phyloP scores from a whole-genome alignment of 1,284 basidiomycete species.

The Lignosus rhinocerotis region DNA sequence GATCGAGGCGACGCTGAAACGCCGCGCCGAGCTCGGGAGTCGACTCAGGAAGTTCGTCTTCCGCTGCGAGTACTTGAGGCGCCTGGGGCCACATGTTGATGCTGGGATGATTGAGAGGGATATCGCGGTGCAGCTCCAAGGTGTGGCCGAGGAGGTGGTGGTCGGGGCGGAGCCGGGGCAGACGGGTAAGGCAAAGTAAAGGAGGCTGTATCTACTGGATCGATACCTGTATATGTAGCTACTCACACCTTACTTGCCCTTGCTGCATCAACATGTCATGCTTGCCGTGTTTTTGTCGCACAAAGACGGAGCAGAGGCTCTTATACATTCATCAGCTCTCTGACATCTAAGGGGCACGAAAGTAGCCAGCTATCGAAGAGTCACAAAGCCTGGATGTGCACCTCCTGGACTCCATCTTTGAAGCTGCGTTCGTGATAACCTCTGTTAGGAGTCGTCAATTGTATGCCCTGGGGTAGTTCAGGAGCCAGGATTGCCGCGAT shows the following conservation, averaged over 20 bases:
- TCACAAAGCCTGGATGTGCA: neutral
- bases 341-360: neutral
- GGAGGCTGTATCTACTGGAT: neutral
- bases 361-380: neutral
- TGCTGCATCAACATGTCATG: neutral
- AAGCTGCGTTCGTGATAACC: constrained; percentile 12
- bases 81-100: neutral
- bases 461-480: neutral
- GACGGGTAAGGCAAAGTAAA: neutral
- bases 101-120: neutral
- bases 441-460: constrained; percentile 4
- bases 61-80: neutral
- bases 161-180: neutral
- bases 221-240: neutral
- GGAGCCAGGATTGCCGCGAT: neutral
- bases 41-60: neutral
- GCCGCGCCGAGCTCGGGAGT: neutral
- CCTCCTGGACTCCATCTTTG: neutral
- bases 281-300: neutral
- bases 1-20: neutral
- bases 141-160: neutral
- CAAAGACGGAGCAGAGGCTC: constrained; percentile 15
- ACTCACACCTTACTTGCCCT: neutral
- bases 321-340: constrained; percentile 9
- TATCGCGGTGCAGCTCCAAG: neutral